phyloP scores from a whole-genome alignment of 768 basidiomycete species.

The Tulasnella sp. region DNA sequence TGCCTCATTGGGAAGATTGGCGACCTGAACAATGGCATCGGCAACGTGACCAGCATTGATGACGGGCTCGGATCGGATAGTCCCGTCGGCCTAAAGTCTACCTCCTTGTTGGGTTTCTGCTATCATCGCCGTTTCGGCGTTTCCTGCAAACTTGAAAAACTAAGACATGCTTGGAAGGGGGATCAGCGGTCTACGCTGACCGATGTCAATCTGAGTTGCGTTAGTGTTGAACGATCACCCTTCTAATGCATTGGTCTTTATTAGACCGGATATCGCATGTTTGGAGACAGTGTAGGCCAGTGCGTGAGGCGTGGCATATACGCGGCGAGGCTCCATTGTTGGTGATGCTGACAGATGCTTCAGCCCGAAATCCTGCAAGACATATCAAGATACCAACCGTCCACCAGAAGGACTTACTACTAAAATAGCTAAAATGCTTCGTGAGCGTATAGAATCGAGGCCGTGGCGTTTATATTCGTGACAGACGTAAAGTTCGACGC shows the following conservation, averaged over 20 bases:
- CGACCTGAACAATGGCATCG: conserved; percentile 58
- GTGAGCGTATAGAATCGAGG: conserved; percentile 63
- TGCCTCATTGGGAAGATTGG: conserved; percentile 53
- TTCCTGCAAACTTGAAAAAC: conserved; percentile 38
- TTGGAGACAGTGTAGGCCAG: conserved; percentile 67
- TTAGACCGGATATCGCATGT: conserved; percentile 68
- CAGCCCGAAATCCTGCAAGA: too few species aligned
- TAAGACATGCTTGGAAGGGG: not conserved
- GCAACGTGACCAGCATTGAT: conserved; percentile 69
- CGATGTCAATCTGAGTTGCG: conserved; percentile 75
- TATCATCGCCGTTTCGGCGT: conserved; percentile 57
- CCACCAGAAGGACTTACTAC: conserved; percentile 63
- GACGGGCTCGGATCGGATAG: conserved; percentile 42
- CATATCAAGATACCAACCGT: conserved; percentile 24
- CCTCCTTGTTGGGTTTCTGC: conserved; percentile 36
- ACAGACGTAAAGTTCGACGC: conserved; percentile 54
- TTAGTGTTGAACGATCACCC: conserved; percentile 64
- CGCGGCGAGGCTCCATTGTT: conserved; percentile 79
- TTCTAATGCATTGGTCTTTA: conserved; percentile 66
- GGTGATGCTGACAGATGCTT: conserved; percentile 51
- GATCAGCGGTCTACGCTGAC: conserved; percentile 28
- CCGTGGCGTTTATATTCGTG: conserved; percentile 61
- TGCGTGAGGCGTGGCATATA: conserved; percentile 53
- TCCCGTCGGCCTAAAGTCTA: conserved; percentile 60
- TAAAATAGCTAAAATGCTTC: conserved; percentile 70